These are phyloP conservation scores for Botryotinia globosa DNA, from an alignment of 2,329 filamentous ascomycete species.

Conservation along the genomic window DNA sequence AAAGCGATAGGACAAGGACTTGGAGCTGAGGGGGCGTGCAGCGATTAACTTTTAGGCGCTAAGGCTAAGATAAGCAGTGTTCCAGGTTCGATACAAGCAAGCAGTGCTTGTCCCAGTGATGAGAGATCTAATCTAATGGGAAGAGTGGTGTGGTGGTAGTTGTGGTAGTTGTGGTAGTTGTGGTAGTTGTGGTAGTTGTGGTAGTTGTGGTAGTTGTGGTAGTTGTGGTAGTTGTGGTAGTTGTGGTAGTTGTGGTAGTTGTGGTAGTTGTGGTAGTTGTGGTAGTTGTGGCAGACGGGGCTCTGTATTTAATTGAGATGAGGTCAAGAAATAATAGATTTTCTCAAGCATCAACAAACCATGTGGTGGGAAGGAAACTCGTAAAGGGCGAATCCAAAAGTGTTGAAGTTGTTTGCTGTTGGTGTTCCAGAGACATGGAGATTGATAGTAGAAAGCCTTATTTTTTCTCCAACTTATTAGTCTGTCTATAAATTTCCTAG, in stretches of 20 bases:
- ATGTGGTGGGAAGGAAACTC: not conserved
- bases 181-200: not conserved
- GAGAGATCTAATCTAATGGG: not conserved
- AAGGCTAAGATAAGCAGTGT: constrained; percentile 27
- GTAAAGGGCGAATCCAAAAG: not conserved
- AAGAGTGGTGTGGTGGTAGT: not conserved
- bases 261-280: not conserved
- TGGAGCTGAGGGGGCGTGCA: constrained; percentile 5
- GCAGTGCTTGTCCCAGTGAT: not conserved
- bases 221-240: not conserved
- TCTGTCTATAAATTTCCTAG: not conserved
- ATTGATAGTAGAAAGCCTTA: not conserved
- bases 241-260: not conserved
- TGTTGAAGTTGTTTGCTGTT: not conserved
- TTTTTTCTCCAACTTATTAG: not conserved
- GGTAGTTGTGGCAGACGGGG: not conserved
- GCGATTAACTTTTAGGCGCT: constrained; percentile 24
- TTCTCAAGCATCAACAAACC: not conserved
- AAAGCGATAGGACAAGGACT: constrained; percentile 1
- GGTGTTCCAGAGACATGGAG: not conserved
- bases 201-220: not conserved
- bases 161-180: not conserved
- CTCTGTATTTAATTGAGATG: constrained; percentile 10
- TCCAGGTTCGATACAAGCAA: constrained; percentile 1
- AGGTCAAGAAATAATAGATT: not conserved